Evolutionary conservation across 345 rosid species (phyloP), one percentile per base, ranked within the genome.

Genomic region (Murraya koenigii): DNA sequence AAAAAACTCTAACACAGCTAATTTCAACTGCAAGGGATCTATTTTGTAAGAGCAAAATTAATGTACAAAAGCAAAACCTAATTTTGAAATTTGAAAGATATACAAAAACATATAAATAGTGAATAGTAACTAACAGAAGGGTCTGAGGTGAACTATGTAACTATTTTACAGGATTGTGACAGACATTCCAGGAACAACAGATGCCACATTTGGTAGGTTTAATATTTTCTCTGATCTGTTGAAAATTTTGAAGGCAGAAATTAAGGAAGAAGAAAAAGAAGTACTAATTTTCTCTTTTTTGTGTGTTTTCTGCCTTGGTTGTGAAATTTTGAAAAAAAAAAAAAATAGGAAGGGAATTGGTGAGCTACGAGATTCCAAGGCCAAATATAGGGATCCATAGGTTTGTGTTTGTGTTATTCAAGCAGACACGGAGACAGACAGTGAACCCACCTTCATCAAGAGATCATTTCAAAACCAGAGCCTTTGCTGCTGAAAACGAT

Each of bases 121-220:
- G 33, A 58, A 20, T n/a, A 56, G 7, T 55, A 33, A 5, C 23
- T 17, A 52, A 52, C 22, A 17, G 59, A 3, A 58, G 13, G 22
- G 2, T 75, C 20, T 49, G 10, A 33, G 33, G 49, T 44, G 20
- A 49, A 66, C 23, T 22, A 65, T 44, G 38, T 20, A 38, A 52
- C 36, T 17, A 25, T 69, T 65, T 54, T 61, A 47, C 85, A 90
- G 94, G 94, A 75, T 87, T 14, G 92, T 90, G 67, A 80, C 92
- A 19, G 83, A 90, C 83, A 88, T 90, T 73, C 93, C 93, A 5
- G 93, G 93, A 64, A 88, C 93, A 55, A 90, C 91, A 13, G 92
- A 90, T 81, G 89, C 78, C 41, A 87, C 94, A 75, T 90, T 90
- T 78, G 94, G 94, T 90, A 90, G 30, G 86, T 74, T 58, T 5